Conservation (phyloP, 2,329 filamentous ascomycete genomes). For the Arthrobotrys sinensis region DNA sequence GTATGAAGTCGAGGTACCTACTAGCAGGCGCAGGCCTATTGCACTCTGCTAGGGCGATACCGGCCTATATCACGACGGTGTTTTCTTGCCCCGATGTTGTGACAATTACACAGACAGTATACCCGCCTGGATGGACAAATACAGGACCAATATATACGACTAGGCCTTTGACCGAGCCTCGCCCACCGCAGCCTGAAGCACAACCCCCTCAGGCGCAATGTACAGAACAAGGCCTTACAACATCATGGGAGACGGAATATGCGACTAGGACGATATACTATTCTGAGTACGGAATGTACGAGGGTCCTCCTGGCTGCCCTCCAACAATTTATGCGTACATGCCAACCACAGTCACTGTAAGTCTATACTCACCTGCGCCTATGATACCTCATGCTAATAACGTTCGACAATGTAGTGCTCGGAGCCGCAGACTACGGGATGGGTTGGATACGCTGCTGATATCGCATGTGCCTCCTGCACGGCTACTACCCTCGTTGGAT, state of each 20-base stretch:
- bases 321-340: constrained; percentile 55
- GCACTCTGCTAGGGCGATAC: constrained; percentile 52
- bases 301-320: constrained; percentile 54
- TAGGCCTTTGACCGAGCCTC: constrained; percentile 30
- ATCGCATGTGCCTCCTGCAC: constrained; percentile 53
- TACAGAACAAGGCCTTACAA: constrained; percentile 48
- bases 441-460: constrained; percentile 54
- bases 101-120: constrained; percentile 59
- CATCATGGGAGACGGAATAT: constrained; percentile 59
- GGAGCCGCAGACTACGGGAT: constrained; percentile 48
- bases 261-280: constrained; percentile 49
- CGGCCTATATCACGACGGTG: constrained; percentile 57
- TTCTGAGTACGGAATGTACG: constrained; percentile 59
- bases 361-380: constrained; percentile 1
- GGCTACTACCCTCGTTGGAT: constrained; percentile 50
- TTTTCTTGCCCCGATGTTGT: constrained; percentile 54
- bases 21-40: constrained; percentile 55
- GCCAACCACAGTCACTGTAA: constrained; percentile 56
- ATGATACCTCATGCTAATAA: constrained; percentile 16
- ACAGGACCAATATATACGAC: constrained; percentile 59
- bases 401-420: constrained; percentile 42
- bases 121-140: constrained; percentile 58
- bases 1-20: constrained; percentile 55
- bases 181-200: constrained; percentile 15
- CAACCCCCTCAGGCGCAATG: constrained; percentile 36